phyloP scores from a whole-genome alignment of 371 early-diverging fungal species.

The Apophysomyces trapeziformis region DNA sequence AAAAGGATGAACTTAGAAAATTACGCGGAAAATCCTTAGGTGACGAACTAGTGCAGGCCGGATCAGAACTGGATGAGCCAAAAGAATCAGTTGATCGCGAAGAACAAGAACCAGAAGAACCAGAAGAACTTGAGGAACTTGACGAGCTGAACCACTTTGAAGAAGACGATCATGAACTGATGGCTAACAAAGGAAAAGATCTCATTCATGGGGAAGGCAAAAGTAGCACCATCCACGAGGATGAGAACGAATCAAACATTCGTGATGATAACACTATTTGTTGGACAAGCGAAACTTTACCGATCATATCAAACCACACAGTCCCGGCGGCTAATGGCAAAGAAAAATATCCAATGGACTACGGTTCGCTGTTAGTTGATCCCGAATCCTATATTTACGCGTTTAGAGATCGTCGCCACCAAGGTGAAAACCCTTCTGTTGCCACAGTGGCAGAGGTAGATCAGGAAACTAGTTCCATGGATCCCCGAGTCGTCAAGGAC shows the following conservation, averaged over 20 bases:
- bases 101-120: no score
- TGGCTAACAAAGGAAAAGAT: no score
- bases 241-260: slow-evolving; percentile 1
- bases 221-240: no score
- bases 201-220: no score
- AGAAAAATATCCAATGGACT: neutral
- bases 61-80: neutral
- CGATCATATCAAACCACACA: slow-evolving; percentile 1
- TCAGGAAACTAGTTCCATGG: slow-evolving; percentile 9
- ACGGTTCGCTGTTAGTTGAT: slow-evolving; percentile 11
- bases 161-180: neutral
- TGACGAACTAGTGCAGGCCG: slow-evolving; percentile 16
- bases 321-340: neutral
- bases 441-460: slow-evolving; percentile 20
- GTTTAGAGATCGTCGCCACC: slow-evolving; percentile 15
- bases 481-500: neutral
- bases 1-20: neutral
- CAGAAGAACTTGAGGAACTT: no score
- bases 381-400: slow-evolving; percentile 9
- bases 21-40: slow-evolving; percentile 13
- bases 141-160: neutral
- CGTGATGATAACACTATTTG: slow-evolving; percentile 12
- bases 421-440: slow-evolving; percentile 11
- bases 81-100: neutral
- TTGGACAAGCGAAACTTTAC: slow-evolving; percentile 9